A percentile compares a stretch with the other conserved stretches of the same genome.
These are phyloP conservation scores for Gillenia trifoliata DNA, from an alignment of 306 rosid species.

Conservation along the genomic window DNA sequence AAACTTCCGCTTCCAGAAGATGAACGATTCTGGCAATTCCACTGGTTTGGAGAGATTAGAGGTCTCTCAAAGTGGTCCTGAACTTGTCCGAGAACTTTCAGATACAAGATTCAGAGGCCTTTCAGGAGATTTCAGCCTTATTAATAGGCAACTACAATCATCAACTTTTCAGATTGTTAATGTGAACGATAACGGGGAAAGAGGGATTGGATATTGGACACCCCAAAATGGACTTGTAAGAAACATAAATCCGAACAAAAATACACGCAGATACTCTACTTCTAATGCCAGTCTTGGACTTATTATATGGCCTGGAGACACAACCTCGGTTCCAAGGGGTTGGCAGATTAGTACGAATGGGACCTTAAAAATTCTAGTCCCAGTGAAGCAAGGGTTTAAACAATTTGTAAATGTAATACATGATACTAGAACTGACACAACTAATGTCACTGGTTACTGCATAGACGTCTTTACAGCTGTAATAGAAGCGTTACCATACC, in stretches of 20 bases:
- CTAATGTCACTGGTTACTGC: slow-evolving; percentile 38
- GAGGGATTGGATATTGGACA: slow-evolving; percentile 44
- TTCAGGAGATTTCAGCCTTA: slow-evolving; percentile 16
- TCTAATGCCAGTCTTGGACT: not conserved
- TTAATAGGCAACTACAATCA: slow-evolving; percentile 11
- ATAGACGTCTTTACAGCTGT: slow-evolving; percentile 48
- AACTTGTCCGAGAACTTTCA: slow-evolving; percentile 22
- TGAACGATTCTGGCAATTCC: slow-evolving; percentile 16
- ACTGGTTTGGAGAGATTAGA: slow-evolving; percentile 27
- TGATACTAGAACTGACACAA: slow-evolving; percentile 9
- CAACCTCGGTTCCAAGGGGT: slow-evolving; percentile 31
- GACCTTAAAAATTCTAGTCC: slow-evolving; percentile 41
- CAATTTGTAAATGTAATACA: slow-evolving; percentile 17
- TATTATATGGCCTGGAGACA: slow-evolving; percentile 59
- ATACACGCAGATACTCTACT: not conserved
- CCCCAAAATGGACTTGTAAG: slow-evolving; percentile 22
- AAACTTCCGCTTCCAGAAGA: not conserved
- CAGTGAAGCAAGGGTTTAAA: slow-evolving; percentile 18
- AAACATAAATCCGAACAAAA: no score
- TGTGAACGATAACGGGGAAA: slow-evolving; percentile 33
- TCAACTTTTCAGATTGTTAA: slow-evolving; percentile 21
- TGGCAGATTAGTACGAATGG: slow-evolving; percentile 47
- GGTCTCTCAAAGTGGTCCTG: slow-evolving; percentile 28
- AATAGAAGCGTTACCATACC: slow-evolving; percentile 31
- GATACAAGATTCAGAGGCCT: not conserved